Base-by-base conservation (phyloP, 805 yeast species). In the Zygosaccharomyces rouxii region DNA sequence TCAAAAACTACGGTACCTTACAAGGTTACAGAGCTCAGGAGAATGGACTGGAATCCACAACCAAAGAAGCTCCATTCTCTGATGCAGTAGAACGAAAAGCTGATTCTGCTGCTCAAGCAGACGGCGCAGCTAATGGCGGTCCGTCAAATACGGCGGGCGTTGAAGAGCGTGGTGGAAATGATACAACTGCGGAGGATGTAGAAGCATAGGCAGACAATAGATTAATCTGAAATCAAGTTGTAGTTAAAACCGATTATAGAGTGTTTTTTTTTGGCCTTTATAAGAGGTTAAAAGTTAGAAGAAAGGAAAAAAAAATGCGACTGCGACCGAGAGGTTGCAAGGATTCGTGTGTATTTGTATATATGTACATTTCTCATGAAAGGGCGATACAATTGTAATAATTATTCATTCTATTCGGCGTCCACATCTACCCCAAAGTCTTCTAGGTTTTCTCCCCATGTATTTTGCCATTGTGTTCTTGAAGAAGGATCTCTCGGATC, bases 361-460 rank as follows among this genome's bases (percentile, higher is more conserved):
- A 30, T 30, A 33, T 9, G 37, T 5, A 33, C 37, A 33, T 33
- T 33, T 33, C 14, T 14, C 19, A 16, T 14, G 16, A 14, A 23
- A 35, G 16, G 5, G 42, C 26, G 19, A 10, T 33, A 11, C n/a
- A 21, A 38, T 26, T 21, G 11, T 38, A 37, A 35, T 9, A 19
- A 30, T 18, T 56, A 42, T 67, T 14, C 29, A 41, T n/a, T 28
- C 19, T 41, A 72, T 57, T 83, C 89, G 2, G 81, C 80, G 1
- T 80, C 84, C 6, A 78, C 50, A 60, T 90, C 97, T 2, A 92
- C 98, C 0, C 98, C 98, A 64, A 80, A 90, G 66, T 89, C 97
- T 35, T 76, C 77, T 40, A 92, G 69, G 10, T 77, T 76, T 59
- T 92, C 97, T n/a, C 99, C 99, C 63, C 84, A 75, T 14, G 76